Conservation (phyloP, 2,329 filamentous ascomycete genomes). For the Alternaria incomplexa region DNA sequence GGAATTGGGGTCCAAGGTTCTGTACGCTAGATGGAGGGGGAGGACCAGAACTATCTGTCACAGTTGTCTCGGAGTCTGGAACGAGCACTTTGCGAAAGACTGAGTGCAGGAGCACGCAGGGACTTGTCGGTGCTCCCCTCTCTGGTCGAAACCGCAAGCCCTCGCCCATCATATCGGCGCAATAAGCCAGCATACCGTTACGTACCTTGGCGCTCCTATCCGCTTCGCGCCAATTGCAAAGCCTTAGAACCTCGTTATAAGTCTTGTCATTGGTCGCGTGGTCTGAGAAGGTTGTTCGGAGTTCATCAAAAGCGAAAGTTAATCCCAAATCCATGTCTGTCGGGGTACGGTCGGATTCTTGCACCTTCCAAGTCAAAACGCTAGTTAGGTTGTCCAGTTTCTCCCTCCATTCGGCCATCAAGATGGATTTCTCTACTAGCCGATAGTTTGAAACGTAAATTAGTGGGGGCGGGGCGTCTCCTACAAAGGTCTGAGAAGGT, state of each 20-base stretch:
- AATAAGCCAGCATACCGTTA: too few relatives aligned
- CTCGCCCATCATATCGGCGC: too few relatives aligned
- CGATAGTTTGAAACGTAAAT: background rate
- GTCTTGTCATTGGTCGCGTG: too few relatives aligned
- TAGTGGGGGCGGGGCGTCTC: accelerated
- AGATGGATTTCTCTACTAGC: background rate
- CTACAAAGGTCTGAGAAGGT: background rate
- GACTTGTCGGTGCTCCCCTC: too few relatives aligned
- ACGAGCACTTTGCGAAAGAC: background rate
- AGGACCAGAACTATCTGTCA: too few relatives aligned
- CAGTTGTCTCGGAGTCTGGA: too few relatives aligned
- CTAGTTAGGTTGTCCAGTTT: background rate
- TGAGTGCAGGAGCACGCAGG: too few relatives aligned
- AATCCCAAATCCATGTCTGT: background rate
- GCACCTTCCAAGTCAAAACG: background rate
- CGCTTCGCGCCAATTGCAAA: too few relatives aligned
- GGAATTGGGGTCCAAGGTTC: background rate
- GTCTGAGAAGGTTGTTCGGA: too few relatives aligned
- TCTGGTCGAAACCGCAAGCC: too few relatives aligned
- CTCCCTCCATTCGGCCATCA: background rate
- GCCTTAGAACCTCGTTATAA: too few relatives aligned
- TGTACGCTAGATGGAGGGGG: background rate
- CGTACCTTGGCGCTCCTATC: too few relatives aligned
- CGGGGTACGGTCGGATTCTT: background rate
- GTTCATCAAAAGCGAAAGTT: background rate